phyloP scores from a whole-genome alignment of 2,329 filamentous ascomycete genomes.

The Scolecobasidium constrictum region DNA sequence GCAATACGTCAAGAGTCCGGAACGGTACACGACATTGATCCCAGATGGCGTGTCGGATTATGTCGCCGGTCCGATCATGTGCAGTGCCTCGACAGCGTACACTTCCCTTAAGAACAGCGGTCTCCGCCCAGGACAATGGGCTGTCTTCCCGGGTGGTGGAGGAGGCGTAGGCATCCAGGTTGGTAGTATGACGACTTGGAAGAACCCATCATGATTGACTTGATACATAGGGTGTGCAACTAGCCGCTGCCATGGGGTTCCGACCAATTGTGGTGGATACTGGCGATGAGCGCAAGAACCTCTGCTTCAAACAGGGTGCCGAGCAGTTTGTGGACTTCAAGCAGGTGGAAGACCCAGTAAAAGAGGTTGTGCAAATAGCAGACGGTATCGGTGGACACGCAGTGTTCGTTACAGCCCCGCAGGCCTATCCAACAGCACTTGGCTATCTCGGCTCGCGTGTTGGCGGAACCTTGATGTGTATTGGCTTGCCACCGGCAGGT shows the following conservation, averaged over 20 bases:
- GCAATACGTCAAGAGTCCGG: conserved; percentile 34
- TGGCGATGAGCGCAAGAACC: conserved; percentile 28
- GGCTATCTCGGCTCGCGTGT: conserved; percentile 6
- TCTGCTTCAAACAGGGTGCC: conserved; percentile 40
- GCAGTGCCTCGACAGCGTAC: conserved; percentile 35
- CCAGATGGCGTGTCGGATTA: conserved; percentile 31
- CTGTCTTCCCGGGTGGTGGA: conserved; percentile 27
- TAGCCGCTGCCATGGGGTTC: conserved; percentile 45
- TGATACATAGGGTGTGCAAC: conserved; percentile 34
- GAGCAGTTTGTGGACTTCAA: conserved; percentile 48
- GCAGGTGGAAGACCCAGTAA: conserved; percentile 25
- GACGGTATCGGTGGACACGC: conserved; percentile 38
- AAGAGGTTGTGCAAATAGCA: conserved; percentile 34
- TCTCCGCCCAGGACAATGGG: conserved; percentile 30
- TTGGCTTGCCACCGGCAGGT: conserved; percentile 8
- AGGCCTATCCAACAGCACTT: conserved; percentile 19
- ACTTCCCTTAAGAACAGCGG: conserved; percentile 29
- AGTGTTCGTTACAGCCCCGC: conserved; percentile 29
- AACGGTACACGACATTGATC: conserved; percentile 28
- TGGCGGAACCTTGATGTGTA: conserved; percentile 10
- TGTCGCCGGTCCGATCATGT: conserved; percentile 37
- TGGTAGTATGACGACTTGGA: too few relatives aligned
- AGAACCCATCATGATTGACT: too few relatives aligned
- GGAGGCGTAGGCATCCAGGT: conserved; percentile 34
- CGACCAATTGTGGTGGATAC: conserved; percentile 45